Evolutionary conservation across 345 rosid genomes (phyloP), one percentile per base, ranked within the genome.

Genomic region (Dipteronia dyeriana): DNA sequence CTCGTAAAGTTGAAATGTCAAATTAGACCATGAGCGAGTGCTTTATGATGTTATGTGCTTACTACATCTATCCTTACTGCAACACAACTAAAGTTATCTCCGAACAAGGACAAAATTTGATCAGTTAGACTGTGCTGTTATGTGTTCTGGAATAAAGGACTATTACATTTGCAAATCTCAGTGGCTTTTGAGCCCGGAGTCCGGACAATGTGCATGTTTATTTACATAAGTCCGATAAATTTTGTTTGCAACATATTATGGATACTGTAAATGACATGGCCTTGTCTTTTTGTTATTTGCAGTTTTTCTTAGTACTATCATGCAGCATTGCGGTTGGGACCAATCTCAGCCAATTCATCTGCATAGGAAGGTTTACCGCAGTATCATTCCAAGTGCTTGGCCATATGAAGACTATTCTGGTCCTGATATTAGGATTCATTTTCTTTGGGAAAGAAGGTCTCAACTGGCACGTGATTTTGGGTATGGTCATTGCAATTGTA

Each of bases 321-420:
- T 96, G 99, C 85, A 86, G 80, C 74, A 94, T 96, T n/a, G 99
- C 99, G 0, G 98, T 96, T 0, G 99, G 99, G 23, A 96, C 99
- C 74, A 96, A 96, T 85, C 99, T 96, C 56, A 96, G 99, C 89
- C 99, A 96, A 34, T 96, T 96, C 91, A 96, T 96, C 56, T 96
- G 99, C 87, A 96, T 96, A 4, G 98, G 99, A 64, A 90, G 99
- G 82, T 96, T 96, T 79, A 90, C 97, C 2, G 99, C 99, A 0
- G 99, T 96, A 51, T 87, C 99, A 1, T 96, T 96, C 87, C 98
- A 96, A 90, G 98, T 96, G 29, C 90, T 96, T 6, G 99, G 99
- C 62, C 99, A 96, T 84, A 96, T 96, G 99, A 96, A 96, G 88
- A 96, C 99, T 4, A 90, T 96, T 62, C 91, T 96, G 1, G 99